Percentiles rank a stretch among this genome's conserved stretches.
phyloP scores from a whole-genome alignment of 1,139 yeast species.

The Blastobotrys raffinosifermentans region DNA sequence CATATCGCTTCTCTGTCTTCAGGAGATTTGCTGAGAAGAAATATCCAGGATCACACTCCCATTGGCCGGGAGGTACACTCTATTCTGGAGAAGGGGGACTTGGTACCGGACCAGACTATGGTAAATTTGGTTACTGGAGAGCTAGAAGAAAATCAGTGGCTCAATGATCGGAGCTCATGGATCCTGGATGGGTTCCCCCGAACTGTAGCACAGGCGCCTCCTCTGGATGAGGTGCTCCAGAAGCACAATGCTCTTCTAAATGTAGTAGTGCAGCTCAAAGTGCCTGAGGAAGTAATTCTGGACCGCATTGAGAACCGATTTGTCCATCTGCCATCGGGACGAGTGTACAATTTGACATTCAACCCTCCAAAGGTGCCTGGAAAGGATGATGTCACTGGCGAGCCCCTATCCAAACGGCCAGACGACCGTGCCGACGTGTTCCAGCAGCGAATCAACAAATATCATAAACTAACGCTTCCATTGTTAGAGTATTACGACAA shows the following conservation, averaged over 20 bases:
- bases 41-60: constrained; percentile 50
- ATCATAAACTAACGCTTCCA: constrained; percentile 55
- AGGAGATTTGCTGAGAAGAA: constrained; percentile 73
- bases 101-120: constrained; percentile 71
- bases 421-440: constrained; percentile 77
- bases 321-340: constrained; percentile 78
- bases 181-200: constrained; percentile 90
- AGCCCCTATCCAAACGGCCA: constrained; percentile 65
- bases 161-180: constrained; percentile 51
- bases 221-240: constrained; percentile 45
- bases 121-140: constrained; percentile 52
- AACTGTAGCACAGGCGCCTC: constrained; percentile 63
- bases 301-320: constrained; percentile 80
- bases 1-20: constrained; percentile 56
- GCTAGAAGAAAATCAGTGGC: constrained; percentile 42
- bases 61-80: constrained; percentile 55
- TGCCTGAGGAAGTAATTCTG: constrained; percentile 71
- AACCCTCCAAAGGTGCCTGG: constrained; percentile 84
- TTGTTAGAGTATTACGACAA: constrained; percentile 54
- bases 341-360: constrained; percentile 79
- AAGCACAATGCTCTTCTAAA: constrained; percentile 45
- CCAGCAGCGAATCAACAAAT: constrained; percentile 57
- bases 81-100: constrained; percentile 55
- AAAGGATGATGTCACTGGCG: constrained; percentile 84
- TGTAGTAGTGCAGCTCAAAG: constrained; percentile 75